Base-by-base conservation (phyloP, 176 grass and related monocot genomes). In the Poa annua region DNA sequence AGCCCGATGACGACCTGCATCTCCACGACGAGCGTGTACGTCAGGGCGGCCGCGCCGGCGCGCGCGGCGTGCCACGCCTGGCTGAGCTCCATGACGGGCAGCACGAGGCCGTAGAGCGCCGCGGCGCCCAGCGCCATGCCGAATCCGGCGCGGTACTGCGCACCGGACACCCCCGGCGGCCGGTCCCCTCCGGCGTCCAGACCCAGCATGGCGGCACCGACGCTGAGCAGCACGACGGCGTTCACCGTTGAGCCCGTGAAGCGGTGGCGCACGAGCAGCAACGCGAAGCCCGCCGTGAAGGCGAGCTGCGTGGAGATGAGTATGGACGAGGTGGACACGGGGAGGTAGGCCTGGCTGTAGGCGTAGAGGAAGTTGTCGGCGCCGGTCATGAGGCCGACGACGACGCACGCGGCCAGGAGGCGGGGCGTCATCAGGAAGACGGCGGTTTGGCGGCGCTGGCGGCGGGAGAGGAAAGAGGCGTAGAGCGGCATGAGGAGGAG, bases 261-360 rank as follows among this genome's bases (percentile, higher is more conserved):
- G 53, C 71, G 83, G 84, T 93, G 95, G 13, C 70, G 74, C 79
- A 98, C 90, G n/a, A 98, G 45, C 64, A 98, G 54, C 76, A 95
- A 80, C 67, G 90, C 84, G 71, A 94, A 98, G 42, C 66, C 25
- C 2, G 92, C 92, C 1, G 88, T 98, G 88, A 98, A 95, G 35
- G 84, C 95, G 11, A 98, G 92, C 71, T 95, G 92, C 16, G 84
- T 95, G 25, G 95, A 98, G 77, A 89, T 63, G 34, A 98, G 86
- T 87, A 98, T 83, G 29, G 92, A 89, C 41, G 92, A 88, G 6
- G 95, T 95, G 41, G 95, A 95, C 16, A 98, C 92, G 3, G 95
- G 95, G 57, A 94, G 90, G 84, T 86, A 94, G 3, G 89, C 87
- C n/a, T 89, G 14, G 0, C 90, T 90, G 62, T 92, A 94, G 59